phyloP scores from a whole-genome alignment of 495 filamentous ascomycete species.

The Aspergillus panamensis region DNA sequence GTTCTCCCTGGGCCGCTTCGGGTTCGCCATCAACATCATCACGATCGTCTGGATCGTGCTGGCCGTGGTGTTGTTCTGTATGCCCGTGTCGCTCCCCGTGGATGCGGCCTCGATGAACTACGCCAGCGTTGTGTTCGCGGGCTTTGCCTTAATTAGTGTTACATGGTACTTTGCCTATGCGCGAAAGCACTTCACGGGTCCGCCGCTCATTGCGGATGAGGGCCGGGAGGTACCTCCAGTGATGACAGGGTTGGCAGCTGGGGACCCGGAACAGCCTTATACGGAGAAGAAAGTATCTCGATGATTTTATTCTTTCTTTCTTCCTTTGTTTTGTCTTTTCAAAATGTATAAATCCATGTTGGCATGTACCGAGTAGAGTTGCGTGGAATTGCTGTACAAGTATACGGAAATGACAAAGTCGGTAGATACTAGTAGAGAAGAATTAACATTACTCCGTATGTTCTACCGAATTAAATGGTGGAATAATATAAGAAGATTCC shows the following conservation, averaged over 20 bases:
- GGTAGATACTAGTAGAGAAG: no score
- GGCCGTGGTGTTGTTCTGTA: constrained; percentile 52
- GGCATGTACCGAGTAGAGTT: no score
- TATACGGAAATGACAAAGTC: background rate
- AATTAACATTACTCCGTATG: no score
- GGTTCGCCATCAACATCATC: constrained; percentile 49
- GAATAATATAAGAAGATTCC: background rate
- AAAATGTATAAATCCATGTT: no score
- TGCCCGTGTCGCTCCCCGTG: constrained; percentile 52
- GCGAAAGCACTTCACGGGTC: constrained; percentile 65
- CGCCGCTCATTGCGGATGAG: constrained; percentile 50
- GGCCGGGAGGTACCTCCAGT: constrained; percentile 31
- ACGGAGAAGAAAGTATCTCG: constrained; percentile 20
- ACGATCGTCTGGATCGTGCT: constrained; percentile 51
- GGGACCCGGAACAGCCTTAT: constrained; percentile 21
- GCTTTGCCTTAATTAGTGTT: constrained; percentile 52
- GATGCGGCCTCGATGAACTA: constrained; percentile 53
- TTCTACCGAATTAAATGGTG: no score
- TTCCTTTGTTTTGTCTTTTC: no score
- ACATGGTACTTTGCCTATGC: constrained; percentile 70
- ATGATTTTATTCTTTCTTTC: constrained; percentile 1
- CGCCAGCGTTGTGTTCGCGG: constrained; percentile 61
- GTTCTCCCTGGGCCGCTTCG: constrained; percentile 51
- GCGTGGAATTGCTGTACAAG: background rate
- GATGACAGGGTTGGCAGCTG: constrained; percentile 35